Evolutionary conservation across 768 basidiomycete genomes (phyloP).

Genomic region (Tricholoma terreum): DNA sequence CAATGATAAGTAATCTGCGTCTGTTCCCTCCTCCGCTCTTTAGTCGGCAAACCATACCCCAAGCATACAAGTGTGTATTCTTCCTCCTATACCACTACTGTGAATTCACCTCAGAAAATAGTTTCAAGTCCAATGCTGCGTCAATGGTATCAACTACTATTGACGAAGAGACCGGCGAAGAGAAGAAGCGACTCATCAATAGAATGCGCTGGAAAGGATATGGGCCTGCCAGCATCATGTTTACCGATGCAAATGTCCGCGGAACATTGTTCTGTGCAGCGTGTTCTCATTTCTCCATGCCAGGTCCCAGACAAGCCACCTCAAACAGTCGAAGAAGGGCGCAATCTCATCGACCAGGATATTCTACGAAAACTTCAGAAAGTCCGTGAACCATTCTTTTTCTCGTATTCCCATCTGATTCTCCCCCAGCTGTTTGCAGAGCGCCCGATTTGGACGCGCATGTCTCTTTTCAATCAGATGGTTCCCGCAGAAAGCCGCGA

Average conservation of each 20-base stretch:
- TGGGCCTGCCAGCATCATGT: constrained; percentile 70
- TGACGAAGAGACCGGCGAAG: constrained; percentile 76
- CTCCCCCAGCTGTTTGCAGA: constrained; percentile 59
- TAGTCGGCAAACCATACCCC: constrained; percentile 74
- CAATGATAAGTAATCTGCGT: constrained; percentile 56
- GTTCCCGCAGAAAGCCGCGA: constrained; percentile 62
- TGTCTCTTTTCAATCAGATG: constrained; percentile 82
- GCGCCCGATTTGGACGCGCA: constrained; percentile 89
- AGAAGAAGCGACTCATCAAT: constrained; percentile 81
- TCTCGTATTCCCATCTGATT: neutral
- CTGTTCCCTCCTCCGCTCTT: constrained; percentile 90
- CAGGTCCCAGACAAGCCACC: constrained; percentile 70
- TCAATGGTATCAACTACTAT: constrained; percentile 66
- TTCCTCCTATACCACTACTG: neutral
- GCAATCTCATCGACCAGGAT: constrained; percentile 49
- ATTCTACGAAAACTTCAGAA: constrained; percentile 54
- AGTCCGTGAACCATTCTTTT: constrained; percentile 31
- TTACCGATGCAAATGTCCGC: constrained; percentile 54
- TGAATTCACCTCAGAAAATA: constrained; percentile 22
- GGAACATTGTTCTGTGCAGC: neutral
- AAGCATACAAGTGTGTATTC: constrained; percentile 68
- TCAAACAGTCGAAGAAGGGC: constrained; percentile 56
- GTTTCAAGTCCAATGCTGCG: constrained; percentile 75
- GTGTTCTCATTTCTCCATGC: neutral
- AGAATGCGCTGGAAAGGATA: constrained; percentile 83